Evolutionary conservation across 2,329 filamentous ascomycete genomes (phyloP).

Genomic region (Alternaria infectoria): DNA sequence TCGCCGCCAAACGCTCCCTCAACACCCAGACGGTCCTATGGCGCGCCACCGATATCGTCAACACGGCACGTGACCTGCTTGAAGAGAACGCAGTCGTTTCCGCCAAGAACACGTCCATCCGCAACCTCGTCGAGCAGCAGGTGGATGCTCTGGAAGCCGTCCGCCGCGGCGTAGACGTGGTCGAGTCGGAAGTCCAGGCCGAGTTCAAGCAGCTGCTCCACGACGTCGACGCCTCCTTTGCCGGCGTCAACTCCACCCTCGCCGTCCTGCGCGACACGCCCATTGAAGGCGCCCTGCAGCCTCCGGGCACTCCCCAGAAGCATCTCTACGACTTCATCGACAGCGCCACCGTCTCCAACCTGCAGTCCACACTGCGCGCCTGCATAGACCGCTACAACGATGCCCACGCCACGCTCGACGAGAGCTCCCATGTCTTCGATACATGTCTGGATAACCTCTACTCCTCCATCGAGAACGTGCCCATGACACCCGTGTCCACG

Average conservation of each 20-base stretch:
- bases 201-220: constrained; percentile 64
- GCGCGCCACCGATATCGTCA: constrained; percentile 86
- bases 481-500: constrained; percentile 34
- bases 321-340: constrained; percentile 79
- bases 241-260: constrained; percentile 70
- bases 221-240: constrained; percentile 70
- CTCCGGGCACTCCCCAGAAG: constrained; percentile 57
- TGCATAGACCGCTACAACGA: constrained; percentile 76
- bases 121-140: constrained; percentile 53
- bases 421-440: constrained; percentile 71
- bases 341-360: constrained; percentile 69
- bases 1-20: constrained; percentile 85
- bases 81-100: constrained; percentile 79
- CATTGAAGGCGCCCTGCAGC: constrained; percentile 69
- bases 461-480: constrained; percentile 43
- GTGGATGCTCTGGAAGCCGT: constrained; percentile 52
- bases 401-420: constrained; percentile 64
- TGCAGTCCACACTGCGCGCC: constrained; percentile 70
- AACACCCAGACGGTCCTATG: constrained; percentile 83
- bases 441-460: constrained; percentile 64
- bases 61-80: constrained; percentile 73
- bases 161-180: constrained; percentile 51
- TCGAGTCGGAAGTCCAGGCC: constrained; percentile 50
- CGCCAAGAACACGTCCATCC: constrained; percentile 54
- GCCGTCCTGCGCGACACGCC: constrained; percentile 66